Evolutionary conservation across 73 alveolate species (phyloP), one percentile per base, ranked within the genome.

Genomic region (Paramecium sexaurelia): DNA sequence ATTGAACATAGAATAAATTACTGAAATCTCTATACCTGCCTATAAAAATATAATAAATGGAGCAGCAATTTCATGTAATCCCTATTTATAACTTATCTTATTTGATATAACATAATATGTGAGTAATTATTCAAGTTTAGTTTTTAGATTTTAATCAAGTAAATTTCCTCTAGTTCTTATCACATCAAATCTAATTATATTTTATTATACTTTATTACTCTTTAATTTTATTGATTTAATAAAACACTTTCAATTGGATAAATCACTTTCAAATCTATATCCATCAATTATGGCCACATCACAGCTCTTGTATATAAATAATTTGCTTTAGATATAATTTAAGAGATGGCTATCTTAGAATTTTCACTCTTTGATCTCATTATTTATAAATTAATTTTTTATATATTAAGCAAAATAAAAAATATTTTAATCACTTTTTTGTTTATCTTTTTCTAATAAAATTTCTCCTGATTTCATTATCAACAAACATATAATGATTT

Each of bases 41-140:
- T 73, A 11, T 3, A 36, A 20, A 39, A 33, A 39, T 20, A 36
- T 36, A 5, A 73, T 39, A 73, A 73, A 73, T 73, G 56, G 56
- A 11, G 87, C 87, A 3, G 87, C 87, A 1, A 73, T 36, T 73
- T 73, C 87, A 73, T 73, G 55, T 7, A 73, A 39, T 13, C 87
- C 87, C 35, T 73, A 73, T 73, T 73, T 73, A 19, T 73, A 73
- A 61, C 24, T 26, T 13, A 61, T 61, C 7, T 61, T 13, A 61
- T 61, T 61, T 26, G 39, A 32, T 1, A 61, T 13, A 17, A 61
- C 83, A 61, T 61, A 61, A 61, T 61, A 61, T 13, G 83, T 61
- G 1, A 61, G 43, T 11, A 61, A n/a, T 24, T 61, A 32, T 32
- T 61, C 83, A 61, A 61, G 83, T 61, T 32, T 4, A 11, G 39